Base-by-base conservation (phyloP, 2,329 filamentous ascomycete species). In the Plenodomus tracheiphilus region DNA sequence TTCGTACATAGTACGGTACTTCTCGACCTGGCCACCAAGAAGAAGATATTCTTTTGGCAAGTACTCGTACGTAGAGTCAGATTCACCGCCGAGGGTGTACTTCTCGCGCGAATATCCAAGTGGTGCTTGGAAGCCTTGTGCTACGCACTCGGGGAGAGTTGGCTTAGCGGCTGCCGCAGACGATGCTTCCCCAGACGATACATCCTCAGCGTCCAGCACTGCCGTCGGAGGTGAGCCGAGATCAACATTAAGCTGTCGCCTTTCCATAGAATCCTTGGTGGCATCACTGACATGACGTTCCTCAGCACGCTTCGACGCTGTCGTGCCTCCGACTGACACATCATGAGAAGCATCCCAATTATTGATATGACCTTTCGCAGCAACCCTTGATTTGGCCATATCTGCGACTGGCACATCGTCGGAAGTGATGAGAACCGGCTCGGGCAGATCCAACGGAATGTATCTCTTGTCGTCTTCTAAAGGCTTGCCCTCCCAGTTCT, bases 1-100 rank as follows among this genome's bases (percentile, higher is more conserved):
- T 57, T 88, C 82, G 61, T 86, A 90, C 46, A 85, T 75, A 6
- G 77, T 77, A 6, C 72, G 66, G 54, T 81, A 82, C 38, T 77
- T 73, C 1, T 75, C 71, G 4, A 76, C 66, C 7, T 69, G 60
- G 4, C 79, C 79, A 41, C 77, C 76, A 1, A 80, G 72, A 1
- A 80, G 68, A 20, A 76, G 66, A 45, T 75, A 74, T 65, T 77
- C 73, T 54, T 80, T 80, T 2, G 76, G 72, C 0, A 80, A 68
- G 51, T 80, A 74, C 46, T 74, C 72, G 54, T 73, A 74, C 2
- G 68, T 70, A 1, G 71, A 73, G 45, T 74, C 72, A 0, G 72
- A 73, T 69, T 73, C 73, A 9, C 68, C 72, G 4, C 72, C 71
- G 2, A 74, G 56, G 2, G 70, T 73, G 41, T 61, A 73, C 28